These are phyloP conservation scores for Paramyrothecium roridum DNA, from an alignment of 2,329 filamentous ascomycete genomes.

Conservation along the genomic window DNA sequence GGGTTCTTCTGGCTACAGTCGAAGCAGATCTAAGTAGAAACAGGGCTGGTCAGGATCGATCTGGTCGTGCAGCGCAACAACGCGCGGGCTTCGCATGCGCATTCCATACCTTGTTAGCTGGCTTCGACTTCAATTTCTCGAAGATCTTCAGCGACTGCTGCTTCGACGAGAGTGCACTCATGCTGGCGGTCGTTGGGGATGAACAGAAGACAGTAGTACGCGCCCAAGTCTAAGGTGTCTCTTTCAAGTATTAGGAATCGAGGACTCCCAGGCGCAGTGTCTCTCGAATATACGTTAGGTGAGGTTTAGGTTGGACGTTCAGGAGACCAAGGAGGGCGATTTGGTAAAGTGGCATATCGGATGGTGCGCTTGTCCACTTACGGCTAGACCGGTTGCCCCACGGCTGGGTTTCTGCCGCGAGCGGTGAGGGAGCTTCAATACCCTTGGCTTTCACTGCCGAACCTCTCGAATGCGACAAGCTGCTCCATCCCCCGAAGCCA, in stretches of 20 bases:
- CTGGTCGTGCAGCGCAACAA: not conserved
- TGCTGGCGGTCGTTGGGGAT: conserved; percentile 35
- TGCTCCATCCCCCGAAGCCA: conserved; percentile 3
- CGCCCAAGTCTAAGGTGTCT: not conserved
- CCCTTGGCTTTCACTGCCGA: conserved; percentile 4
- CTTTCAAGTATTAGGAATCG: not conserved
- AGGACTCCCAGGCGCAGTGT: not conserved
- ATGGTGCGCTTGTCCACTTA: conserved; percentile 29
- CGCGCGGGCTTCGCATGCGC: not conserved
- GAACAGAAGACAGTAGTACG: conserved; percentile 2
- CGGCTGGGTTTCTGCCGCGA: conserved; percentile 29
- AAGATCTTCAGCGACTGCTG: conserved; percentile 96
- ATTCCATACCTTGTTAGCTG: conserved; percentile 79
- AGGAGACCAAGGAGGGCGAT: conserved; percentile 31
- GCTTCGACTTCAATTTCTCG: conserved; percentile 92
- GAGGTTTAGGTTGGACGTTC: conserved; percentile 14
- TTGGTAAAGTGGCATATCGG: conserved; percentile 40
- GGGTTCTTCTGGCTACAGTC: conserved; percentile 97
- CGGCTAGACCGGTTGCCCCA: conserved; percentile 20
- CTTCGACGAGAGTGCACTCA: conserved; percentile 77
- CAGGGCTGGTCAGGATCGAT: conserved; percentile 9
- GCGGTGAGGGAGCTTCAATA: conserved; percentile 24
- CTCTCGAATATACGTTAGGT: not conserved
- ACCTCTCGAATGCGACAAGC: conserved; percentile 3
- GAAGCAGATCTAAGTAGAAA: conserved; percentile 75